Percentiles rank a stretch among this genome's conserved stretches.
These are phyloP conservation scores for Ustilago curta DNA, from an alignment of 1,284 basidiomycete genomes.

Conservation along the genomic window DNA sequence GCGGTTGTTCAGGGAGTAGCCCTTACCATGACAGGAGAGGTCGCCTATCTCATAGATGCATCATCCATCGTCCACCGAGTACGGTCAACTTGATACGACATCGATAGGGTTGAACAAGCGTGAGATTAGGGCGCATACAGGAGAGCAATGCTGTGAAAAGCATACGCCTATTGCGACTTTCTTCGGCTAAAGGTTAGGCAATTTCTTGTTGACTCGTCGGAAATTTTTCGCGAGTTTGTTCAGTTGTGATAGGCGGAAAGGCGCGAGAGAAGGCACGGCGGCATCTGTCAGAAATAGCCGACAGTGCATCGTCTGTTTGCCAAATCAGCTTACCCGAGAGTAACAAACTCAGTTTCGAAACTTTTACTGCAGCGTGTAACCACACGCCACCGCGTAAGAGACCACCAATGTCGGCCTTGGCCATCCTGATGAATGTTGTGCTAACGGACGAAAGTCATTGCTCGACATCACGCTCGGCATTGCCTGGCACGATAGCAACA, in stretches of 20 bases:
- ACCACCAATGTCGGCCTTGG: too few species aligned
- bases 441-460: too few species aligned
- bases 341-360: slow-evolving; percentile 2
- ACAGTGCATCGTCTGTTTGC: slow-evolving; percentile 1
- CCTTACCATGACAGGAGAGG: slow-evolving; percentile 1
- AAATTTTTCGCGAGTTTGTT: not conserved
- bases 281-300: slow-evolving; percentile 4
- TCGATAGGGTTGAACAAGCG: not conserved
- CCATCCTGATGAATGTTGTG: too few species aligned
- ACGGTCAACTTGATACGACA: not conserved
- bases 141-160: not conserved
- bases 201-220: too few species aligned
- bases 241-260: too few species aligned
- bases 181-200: too few species aligned
- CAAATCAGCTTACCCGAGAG: not conserved
- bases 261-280: not conserved
- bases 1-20: not conserved
- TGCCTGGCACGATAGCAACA: too few species aligned
- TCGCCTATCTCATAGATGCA: not conserved
- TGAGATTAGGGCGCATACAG: not conserved
- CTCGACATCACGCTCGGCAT: too few species aligned
- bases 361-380: not conserved
- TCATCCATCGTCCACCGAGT: not conserved
- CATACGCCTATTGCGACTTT: too few species aligned
- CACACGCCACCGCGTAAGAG: too few species aligned